phyloP scores from a whole-genome alignment of 2,329 filamentous ascomycete genomes.

The Pyrenochaeta sp. region DNA sequence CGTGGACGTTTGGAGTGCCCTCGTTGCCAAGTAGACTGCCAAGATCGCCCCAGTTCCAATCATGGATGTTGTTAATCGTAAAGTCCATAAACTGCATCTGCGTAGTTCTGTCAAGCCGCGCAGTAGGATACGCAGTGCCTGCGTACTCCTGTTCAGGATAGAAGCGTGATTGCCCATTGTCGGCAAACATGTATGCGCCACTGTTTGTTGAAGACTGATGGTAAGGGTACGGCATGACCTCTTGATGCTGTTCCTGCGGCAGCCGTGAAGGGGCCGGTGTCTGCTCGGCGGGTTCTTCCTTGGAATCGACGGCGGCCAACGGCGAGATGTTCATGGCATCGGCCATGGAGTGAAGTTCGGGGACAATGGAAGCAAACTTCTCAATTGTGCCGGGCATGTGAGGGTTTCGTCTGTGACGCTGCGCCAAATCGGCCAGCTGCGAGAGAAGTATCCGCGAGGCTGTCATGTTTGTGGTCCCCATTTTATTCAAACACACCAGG shows the following conservation, averaged over 20 bases:
- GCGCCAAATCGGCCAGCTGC: constrained; percentile 46
- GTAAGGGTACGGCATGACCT: constrained; percentile 26
- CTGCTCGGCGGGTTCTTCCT: constrained; percentile 6
- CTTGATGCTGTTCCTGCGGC: constrained; percentile 16
- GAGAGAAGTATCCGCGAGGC: constrained; percentile 44
- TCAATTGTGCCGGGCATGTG: constrained; percentile 50
- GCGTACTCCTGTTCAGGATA: constrained; percentile 31
- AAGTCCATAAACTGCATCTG: constrained; percentile 50
- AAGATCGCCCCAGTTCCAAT: constrained; percentile 48
- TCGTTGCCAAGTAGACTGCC: constrained; percentile 37
- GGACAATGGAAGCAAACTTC: constrained; percentile 48
- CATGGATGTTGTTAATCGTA: constrained; percentile 45
- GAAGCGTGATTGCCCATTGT: constrained; percentile 31
- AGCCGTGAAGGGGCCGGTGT: constrained; percentile 11
- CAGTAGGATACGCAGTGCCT: constrained; percentile 20
- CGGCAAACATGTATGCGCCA: constrained; percentile 42
- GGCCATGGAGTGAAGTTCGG: constrained; percentile 48
- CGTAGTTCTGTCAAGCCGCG: constrained; percentile 36
- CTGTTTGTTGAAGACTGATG: constrained; percentile 33
- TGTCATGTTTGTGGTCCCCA: constrained; percentile 23
- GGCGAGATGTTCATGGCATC: constrained; percentile 29
- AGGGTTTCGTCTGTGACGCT: constrained; percentile 41
- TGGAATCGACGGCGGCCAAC: constrained; percentile 12
- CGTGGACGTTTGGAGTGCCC: constrained; percentile 16
- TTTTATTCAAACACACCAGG: constrained; percentile 41